Evolutionary conservation across 352 stramenopile species (phyloP), one percentile per base, ranked within the genome.

Genomic region (Pythium apleroticum): DNA sequence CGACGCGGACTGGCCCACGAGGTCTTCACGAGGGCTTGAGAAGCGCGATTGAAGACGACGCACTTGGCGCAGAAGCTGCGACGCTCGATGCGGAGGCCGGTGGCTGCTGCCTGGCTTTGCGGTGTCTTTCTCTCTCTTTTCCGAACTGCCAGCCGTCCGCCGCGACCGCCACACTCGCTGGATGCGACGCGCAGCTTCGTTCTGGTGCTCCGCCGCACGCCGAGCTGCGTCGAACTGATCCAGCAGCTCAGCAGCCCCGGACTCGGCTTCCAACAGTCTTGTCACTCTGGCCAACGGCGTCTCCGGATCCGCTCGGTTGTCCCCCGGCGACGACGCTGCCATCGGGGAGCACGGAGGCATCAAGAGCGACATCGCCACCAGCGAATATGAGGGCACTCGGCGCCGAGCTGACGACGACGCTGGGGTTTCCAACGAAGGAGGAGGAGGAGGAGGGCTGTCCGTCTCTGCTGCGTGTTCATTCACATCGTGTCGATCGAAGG

Each of bases 151-250:
- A 15, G 45, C 28, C n/a, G 19, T 17, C 10, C 33, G 17, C 19
- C n/a, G 30, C 4, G 28, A 27, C 2, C 57, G 43, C 57, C 57
- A 63, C 43, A 22, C 12, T 9, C 43, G 57, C 22, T 55, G 57
- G 30, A 63, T 63, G 24, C 57, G 57, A 10, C 19, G 25, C 4
- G 43, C 57, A 46, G 57, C 43, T 1, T 6, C 22, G 28, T 7
- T 41, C 8, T 52, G 28, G n/a, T 30, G 56, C 30, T 55, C 25
- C 9, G 41, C 20, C 8, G n/a, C n/a, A 15, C 10, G 20, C 6
- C 31, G 41, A 10, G n/a, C 52, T 20, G 52, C 31, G 7, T 59
- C 52, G 2, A 59, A 22, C 11, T 31, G 52, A 9, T 46, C 52
- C 0, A 59, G 22, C 52, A 59, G 11, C 8, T 49, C 20, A 6